Conservation (phyloP, 257 asterid genomes). For the Osmanthus fragrans region DNA sequence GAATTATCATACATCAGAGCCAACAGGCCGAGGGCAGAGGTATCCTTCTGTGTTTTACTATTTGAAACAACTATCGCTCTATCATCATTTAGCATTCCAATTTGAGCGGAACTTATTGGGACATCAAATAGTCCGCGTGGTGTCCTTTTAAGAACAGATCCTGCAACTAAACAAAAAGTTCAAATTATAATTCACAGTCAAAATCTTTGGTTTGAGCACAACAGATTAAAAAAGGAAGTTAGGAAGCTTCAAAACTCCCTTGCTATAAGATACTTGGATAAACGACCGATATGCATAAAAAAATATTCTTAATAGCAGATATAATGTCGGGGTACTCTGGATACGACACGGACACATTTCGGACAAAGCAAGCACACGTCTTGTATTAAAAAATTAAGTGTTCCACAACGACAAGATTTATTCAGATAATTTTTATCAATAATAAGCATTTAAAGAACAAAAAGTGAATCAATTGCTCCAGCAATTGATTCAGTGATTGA, state of each 20-base stretch:
- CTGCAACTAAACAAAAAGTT: constrained; percentile 37
- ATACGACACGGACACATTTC: not conserved
- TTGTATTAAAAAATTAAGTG: not conserved
- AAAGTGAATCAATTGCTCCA: too few species aligned
- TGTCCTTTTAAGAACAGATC: constrained; percentile 36
- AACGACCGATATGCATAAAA: not conserved
- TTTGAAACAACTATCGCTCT: constrained; percentile 37
- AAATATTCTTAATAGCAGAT: not conserved
- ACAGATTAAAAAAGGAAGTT: not conserved
- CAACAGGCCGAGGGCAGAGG: constrained; percentile 82
- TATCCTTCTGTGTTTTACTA: constrained; percentile 38
- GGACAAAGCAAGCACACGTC: not conserved
- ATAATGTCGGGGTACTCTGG: not conserved
- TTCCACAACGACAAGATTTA: not conserved
- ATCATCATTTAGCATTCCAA: constrained; percentile 34
- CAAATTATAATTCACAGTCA: constrained; percentile 1
- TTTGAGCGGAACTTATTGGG: constrained; percentile 41
- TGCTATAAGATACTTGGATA: not conserved
- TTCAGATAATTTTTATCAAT: too few species aligned
- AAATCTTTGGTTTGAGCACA: not conserved
- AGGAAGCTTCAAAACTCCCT: not conserved
- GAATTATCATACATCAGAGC: constrained; percentile 79
- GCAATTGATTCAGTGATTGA: too few species aligned
- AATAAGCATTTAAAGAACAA: too few species aligned
- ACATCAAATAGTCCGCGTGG: constrained; percentile 41